These are phyloP conservation scores for Phellinidium pouzarii DNA, from an alignment of 1,284 basidiomycete genomes.

Conservation along the genomic window DNA sequence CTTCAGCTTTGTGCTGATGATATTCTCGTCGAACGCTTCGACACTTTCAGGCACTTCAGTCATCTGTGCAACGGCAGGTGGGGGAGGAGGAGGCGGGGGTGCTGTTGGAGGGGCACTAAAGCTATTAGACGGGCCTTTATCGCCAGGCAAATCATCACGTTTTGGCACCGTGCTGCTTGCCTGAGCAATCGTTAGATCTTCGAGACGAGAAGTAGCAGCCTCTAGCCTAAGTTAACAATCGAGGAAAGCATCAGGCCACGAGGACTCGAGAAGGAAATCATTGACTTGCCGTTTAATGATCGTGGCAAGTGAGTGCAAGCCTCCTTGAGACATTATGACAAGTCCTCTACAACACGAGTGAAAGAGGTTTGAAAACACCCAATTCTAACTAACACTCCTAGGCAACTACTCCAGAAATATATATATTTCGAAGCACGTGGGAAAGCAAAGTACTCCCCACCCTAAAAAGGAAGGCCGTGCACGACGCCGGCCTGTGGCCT, in stretches of 20 bases:
- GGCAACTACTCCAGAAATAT: too few relatives aligned
- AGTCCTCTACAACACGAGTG: not conserved
- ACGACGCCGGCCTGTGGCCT: too few relatives aligned
- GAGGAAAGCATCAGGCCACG: constrained; percentile 12
- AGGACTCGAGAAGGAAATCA: constrained; percentile 7
- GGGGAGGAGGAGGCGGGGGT: constrained; percentile 33
- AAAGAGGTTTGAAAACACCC: too few relatives aligned
- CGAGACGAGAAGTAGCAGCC: constrained; percentile 91
- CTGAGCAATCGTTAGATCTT: constrained; percentile 72
- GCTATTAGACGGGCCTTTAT: constrained; percentile 26
- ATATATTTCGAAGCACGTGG: too few relatives aligned
- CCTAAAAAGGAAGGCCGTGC: too few relatives aligned
- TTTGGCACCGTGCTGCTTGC: constrained; percentile 21
- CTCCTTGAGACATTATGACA: constrained; percentile 34
- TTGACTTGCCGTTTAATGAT: constrained; percentile 70
- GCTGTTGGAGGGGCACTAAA: constrained; percentile 33
- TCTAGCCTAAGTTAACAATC: constrained; percentile 52
- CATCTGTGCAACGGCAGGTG: constrained; percentile 33
- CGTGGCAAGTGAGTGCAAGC: constrained; percentile 68
- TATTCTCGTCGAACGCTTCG: constrained; percentile 66
- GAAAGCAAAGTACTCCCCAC: too few relatives aligned
- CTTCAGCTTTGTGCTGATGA: constrained; percentile 67
- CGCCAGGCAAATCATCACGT: constrained; percentile 26
- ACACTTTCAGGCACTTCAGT: constrained; percentile 53
- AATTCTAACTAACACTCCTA: too few relatives aligned